A percentile compares a stretch with the other conserved stretches of the same genome.
These are phyloP conservation scores for Actinidia chinensis DNA, from an alignment of 179 eudicot genomes.

Conservation along the genomic window DNA sequence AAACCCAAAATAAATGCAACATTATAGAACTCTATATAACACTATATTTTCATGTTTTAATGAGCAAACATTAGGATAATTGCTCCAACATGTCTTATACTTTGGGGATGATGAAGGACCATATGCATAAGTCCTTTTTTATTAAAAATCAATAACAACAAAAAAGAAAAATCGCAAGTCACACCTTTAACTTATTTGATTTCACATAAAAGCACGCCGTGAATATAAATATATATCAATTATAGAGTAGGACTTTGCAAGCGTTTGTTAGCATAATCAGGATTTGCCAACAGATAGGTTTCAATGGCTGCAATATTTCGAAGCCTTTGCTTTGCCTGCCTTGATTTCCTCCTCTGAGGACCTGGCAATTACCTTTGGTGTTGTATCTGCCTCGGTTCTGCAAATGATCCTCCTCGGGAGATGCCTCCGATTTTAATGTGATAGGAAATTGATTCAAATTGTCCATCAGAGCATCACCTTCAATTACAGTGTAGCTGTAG, in stretches of 20 bases:
- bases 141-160: too few relatives aligned
- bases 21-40: too few relatives aligned
- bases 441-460: constrained; percentile 22
- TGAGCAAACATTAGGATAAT: too few relatives aligned
- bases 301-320: constrained; percentile 21
- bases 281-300: constrained; percentile 22
- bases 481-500: constrained; percentile 26
- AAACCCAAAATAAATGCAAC: too few relatives aligned
- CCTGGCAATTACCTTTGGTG: constrained; percentile 13
- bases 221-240: too few relatives aligned
- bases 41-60: too few relatives aligned
- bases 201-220: too few relatives aligned
- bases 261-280: neutral
- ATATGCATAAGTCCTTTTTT: too few relatives aligned
- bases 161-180: too few relatives aligned
- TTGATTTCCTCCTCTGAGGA: constrained; percentile 25
- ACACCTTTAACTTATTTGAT: neutral
- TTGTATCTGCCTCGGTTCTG: constrained; percentile 22
- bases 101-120: too few relatives aligned
- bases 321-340: constrained; percentile 15
- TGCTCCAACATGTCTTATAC: too few relatives aligned
- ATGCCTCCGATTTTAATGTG: constrained; percentile 23
- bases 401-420: constrained; percentile 24
- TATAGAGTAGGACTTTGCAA: neutral
- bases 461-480: constrained; percentile 24